Conservation (phyloP, 306 rosid species). For the Erythrophleum fordii region DNA sequence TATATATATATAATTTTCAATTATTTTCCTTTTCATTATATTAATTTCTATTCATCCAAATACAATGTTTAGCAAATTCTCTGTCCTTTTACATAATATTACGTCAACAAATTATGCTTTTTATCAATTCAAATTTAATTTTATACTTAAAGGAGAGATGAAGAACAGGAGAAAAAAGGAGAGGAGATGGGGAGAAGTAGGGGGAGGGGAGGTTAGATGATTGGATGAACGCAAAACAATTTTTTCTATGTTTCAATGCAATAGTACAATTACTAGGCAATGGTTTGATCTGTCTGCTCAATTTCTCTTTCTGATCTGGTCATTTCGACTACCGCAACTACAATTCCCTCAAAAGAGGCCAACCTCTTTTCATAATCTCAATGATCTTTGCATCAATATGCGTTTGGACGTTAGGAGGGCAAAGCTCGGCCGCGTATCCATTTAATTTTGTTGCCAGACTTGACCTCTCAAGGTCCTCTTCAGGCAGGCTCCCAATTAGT, state of each 20-base stretch:
- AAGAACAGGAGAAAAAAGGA: too few species aligned
- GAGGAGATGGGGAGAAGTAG: neutral
- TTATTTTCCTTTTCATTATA: too few species aligned
- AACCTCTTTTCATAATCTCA: conserved; percentile 75
- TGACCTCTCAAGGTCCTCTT: conserved; percentile 82
- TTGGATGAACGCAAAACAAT: neutral
- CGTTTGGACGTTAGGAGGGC: conserved; percentile 73
- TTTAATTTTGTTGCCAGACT: conserved; percentile 78
- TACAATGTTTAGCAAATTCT: too few species aligned
- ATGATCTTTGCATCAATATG: conserved; percentile 77
- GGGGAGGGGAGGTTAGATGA: neutral
- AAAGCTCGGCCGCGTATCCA: conserved; percentile 84
- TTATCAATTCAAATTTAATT: neutral
- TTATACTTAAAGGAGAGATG: neutral
- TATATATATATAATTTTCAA: too few species aligned
- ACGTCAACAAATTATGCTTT: neutral
- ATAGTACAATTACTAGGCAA: neutral
- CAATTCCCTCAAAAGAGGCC: conserved; percentile 85
- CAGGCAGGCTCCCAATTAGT: conserved; percentile 83
- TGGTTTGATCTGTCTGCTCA: neutral
- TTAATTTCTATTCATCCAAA: too few species aligned
- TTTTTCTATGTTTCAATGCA: neutral
- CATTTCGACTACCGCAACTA: conserved; percentile 1
- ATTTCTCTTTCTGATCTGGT: neutral
- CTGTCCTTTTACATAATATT: neutral